Evolutionary conservation across 2,329 filamentous ascomycete genomes (phyloP), one percentile per base, ranked within the genome.

Genomic region (Cladosporium austrohemisphaericum): DNA sequence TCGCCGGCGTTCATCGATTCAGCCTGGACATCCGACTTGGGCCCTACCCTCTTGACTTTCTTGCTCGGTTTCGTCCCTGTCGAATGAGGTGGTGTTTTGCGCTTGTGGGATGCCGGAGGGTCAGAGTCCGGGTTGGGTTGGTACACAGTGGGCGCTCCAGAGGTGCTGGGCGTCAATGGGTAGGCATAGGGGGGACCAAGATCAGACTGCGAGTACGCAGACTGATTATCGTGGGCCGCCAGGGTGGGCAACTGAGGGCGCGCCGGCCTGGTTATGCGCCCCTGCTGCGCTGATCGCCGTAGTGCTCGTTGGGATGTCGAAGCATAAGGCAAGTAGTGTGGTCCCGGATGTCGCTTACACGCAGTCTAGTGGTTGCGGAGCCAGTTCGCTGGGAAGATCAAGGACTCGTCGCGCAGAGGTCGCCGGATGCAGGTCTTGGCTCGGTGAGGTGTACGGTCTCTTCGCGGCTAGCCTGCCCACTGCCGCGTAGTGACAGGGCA

Each of bases 201-300:
- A 60, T 81, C 88, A 54, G 88, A 78, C 64, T 91, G 82, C 41
- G 95, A 81, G 66, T 95, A 96, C 59, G 90, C 87, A 61, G 83
- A 69, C 60, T 90, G 86, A 56, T 63, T 57, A 29, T 54, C 57
- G 22, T 62, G 58, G 33, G 60, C 55, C 55, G 66, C 66, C 66
- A 67, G 58, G 53, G 52, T 65, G 57, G 43, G 43, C 43, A 33
- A 37, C 14, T 50, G 19, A 22, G 26, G 36, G 37, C 25, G 44
- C 47, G 32, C 32, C 33, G 25, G 37, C 36, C 35, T 23, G 41
- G 33, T 26, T 38, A 29, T 28, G 44, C 44, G 44, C 44, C 32
- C 20, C 23, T 47, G n/a, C n/a, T n/a, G 44, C 44, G 44, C 44
- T 9, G 33, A 47, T 47, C 44, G 25, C 44, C 23, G 44, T 47